Evolutionary conservation across 805 yeast species (phyloP).

Genomic region (Metschnikowia lochheadii): DNA sequence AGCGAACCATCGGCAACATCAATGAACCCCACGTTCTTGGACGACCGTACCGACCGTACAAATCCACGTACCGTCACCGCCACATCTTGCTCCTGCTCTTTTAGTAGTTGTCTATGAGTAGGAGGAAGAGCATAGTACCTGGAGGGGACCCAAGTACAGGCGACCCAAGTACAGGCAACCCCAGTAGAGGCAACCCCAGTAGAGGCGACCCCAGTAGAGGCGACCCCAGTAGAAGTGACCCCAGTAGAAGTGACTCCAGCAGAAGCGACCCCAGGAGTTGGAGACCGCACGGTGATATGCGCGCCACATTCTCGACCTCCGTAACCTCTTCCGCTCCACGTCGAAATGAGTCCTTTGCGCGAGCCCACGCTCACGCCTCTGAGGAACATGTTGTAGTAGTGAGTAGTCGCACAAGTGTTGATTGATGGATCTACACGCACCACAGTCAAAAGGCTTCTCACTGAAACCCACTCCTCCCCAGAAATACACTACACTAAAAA

Average conservation of each 20-base stretch:
- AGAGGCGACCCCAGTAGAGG: background rate
- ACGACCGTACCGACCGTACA: conserved; percentile 61
- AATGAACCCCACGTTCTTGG: conserved; percentile 75
- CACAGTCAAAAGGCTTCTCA: no score
- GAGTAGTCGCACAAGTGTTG: no score
- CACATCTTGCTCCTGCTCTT: background rate
- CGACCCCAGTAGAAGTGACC: background rate
- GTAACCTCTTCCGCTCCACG: no score
- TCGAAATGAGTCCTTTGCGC: no score
- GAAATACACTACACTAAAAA: no score
- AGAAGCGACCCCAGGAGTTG: background rate
- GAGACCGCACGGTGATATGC: background rate
- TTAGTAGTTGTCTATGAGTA: background rate
- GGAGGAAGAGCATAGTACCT: background rate
- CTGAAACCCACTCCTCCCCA: no score
- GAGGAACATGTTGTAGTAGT: no score
- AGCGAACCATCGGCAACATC: conserved; percentile 79
- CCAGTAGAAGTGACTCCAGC: background rate
- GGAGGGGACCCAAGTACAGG: background rate
- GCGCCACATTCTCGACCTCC: no score
- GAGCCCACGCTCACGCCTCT: no score
- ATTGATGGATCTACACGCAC: no score
- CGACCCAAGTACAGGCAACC: background rate
- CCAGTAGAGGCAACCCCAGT: background rate
- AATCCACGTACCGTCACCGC: conserved; percentile 51